phyloP scores from a whole-genome alignment of 768 basidiomycete species.

The Auriscalpium orientale region DNA sequence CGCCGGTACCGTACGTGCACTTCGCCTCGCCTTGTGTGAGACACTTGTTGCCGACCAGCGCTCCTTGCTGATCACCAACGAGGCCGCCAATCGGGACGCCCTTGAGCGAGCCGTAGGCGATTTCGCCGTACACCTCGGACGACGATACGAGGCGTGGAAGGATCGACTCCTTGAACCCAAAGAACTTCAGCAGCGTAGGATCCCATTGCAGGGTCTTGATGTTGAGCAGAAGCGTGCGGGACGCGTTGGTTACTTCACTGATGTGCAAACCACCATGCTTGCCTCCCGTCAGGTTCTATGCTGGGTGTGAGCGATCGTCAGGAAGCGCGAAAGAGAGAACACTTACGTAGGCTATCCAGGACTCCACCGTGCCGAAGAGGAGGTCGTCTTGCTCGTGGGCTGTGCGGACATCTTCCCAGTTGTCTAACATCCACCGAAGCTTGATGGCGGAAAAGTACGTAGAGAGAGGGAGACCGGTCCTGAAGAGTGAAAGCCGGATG shows the following conservation, averaged over 20 bases:
- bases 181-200: conserved; percentile 75
- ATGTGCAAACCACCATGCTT: conserved; percentile 64
- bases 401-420: conserved; percentile 62
- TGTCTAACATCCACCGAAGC: conserved; percentile 93
- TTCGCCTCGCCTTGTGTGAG: conserved; percentile 88
- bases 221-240: conserved; percentile 89
- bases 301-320: neutral
- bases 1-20: conserved; percentile 97
- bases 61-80: conserved; percentile 97
- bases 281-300: conserved; percentile 81
- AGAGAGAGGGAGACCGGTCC: conserved; percentile 89
- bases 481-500: conserved; percentile 22
- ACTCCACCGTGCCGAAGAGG: conserved; percentile 92
- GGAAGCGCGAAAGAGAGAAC: neutral
- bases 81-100: conserved; percentile 87
- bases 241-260: conserved; percentile 92
- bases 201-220: conserved; percentile 80
- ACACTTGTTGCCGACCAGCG: conserved; percentile 95
- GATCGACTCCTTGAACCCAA: conserved; percentile 67
- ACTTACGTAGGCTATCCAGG: conserved; percentile 85
- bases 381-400: conserved; percentile 80
- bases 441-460: conserved; percentile 99
- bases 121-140: conserved; percentile 84
- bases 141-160: conserved; percentile 86
- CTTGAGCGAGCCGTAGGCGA: conserved; percentile 56